Conservation (phyloP, 768 basidiomycete species). For the Lentinula boryana region DNA sequence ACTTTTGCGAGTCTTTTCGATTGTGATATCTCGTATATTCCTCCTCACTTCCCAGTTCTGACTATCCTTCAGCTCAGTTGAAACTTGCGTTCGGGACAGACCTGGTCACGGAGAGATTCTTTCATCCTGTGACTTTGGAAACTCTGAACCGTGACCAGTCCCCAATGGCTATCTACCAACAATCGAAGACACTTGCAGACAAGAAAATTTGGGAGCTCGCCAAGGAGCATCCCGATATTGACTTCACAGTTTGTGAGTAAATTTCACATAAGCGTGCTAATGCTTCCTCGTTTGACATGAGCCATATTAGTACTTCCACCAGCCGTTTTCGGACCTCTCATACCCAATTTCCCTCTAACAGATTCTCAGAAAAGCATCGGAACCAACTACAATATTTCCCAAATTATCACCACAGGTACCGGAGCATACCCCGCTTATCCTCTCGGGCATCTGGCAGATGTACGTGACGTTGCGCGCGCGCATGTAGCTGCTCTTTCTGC, state of each 20-base stretch:
- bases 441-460: constrained; percentile 8
- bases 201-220: constrained; percentile 12
- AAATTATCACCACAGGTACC: not conserved
- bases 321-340: constrained; percentile 16
- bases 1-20: constrained; percentile 13
- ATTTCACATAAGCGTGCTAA: not conserved
- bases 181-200: constrained; percentile 10
- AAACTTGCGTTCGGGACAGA: not conserved
- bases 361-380: not conserved
- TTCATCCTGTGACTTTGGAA: constrained; percentile 7
- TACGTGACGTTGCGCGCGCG: constrained; percentile 9
- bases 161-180: constrained; percentile 5
- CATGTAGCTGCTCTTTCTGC: constrained; percentile 10
- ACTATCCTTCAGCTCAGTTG: not conserved
- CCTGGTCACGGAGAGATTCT: not conserved
- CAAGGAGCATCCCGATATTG: constrained; percentile 10
- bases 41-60: not conserved
- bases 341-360: constrained; percentile 6
- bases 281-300: not conserved
- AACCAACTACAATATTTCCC: constrained; percentile 1
- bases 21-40: not conserved
- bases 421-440: not conserved
- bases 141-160: constrained; percentile 6
- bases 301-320: constrained; percentile 12
- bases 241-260: constrained; percentile 11